phyloP scores from a whole-genome alignment of 176 grass and related monocot genomes.

The Zoysia japonica region DNA sequence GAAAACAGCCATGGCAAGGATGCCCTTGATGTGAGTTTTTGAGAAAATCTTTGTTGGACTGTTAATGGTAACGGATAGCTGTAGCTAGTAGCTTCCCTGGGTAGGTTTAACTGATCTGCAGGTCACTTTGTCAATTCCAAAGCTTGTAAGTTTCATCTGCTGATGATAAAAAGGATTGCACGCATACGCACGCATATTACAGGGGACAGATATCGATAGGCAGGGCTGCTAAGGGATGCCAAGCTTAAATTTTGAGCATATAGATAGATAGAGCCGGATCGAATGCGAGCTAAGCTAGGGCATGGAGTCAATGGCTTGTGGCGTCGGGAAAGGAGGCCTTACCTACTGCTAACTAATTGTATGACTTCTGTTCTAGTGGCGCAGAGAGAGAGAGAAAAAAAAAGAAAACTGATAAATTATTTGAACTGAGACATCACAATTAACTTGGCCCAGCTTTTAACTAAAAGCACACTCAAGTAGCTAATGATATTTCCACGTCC shows the following conservation, averaged over 20 bases:
- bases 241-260: not conserved
- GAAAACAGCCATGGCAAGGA: too few relatives aligned
- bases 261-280: not conserved
- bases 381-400: not conserved
- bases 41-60: not conserved
- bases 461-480: constrained; percentile 49
- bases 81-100: not conserved
- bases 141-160: constrained; percentile 20
- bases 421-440: constrained; percentile 23
- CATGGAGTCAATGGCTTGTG: constrained; percentile 58
- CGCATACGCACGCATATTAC: constrained; percentile 1
- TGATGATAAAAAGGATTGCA: constrained; percentile 21
- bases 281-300: not conserved
- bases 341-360: constrained; percentile 79
- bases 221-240: constrained; percentile 19
- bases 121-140: constrained; percentile 27
- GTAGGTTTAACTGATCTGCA: not conserved
- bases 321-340: constrained; percentile 48
- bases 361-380: constrained; percentile 51
- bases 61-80: not conserved
- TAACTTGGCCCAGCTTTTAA: constrained; percentile 34
- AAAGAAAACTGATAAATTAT: not conserved
- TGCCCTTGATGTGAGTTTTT: not conserved
- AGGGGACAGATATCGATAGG: not conserved
- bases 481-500: constrained; percentile 36